Conservation (phyloP, 176 grass and related monocot genomes). For the Bonia amplexicaulis region DNA sequence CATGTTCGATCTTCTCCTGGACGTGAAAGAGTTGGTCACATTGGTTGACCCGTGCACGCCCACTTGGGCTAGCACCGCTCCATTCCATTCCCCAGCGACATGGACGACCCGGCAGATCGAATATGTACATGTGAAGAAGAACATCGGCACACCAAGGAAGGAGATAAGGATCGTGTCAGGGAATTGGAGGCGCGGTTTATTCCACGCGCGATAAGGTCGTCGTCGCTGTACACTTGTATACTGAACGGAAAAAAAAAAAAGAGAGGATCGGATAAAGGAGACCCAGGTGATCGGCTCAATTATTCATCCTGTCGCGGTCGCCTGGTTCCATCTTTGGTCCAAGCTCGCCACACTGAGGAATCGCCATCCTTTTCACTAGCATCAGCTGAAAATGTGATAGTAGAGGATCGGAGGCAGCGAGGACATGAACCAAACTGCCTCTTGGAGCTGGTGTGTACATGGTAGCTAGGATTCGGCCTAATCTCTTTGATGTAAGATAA, state of each 20-base stretch:
- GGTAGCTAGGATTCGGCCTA: too few species aligned
- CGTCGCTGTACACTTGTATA: neutral
- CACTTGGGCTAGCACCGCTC: neutral
- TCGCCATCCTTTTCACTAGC: neutral
- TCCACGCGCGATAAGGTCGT: conserved; percentile 5
- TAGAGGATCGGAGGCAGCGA: too few species aligned
- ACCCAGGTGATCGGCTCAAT: too few species aligned
- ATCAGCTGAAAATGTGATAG: too few species aligned
- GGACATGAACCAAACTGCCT: too few species aligned
- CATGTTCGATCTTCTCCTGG: neutral
- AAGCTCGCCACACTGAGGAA: neutral
- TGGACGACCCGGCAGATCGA: conserved; percentile 5
- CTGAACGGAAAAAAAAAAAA: neutral
- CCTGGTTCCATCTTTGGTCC: neutral
- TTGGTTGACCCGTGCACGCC: conserved; percentile 24
- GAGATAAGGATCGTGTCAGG: neutral
- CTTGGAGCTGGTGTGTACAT: too few species aligned
- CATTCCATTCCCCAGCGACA: neutral
- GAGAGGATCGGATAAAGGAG: neutral
- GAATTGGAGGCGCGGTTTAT: neutral
- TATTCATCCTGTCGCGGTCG: neutral
- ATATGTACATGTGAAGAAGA: conserved; percentile 42
- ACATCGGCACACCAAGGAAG: neutral
- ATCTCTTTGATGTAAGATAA: too few species aligned
- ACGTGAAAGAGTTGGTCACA: neutral